A percentile compares a stretch with the other conserved stretches of the same genome.
Evolutionary conservation across 345 rosid species (phyloP).

Genomic region (Geranium brycei): DNA sequence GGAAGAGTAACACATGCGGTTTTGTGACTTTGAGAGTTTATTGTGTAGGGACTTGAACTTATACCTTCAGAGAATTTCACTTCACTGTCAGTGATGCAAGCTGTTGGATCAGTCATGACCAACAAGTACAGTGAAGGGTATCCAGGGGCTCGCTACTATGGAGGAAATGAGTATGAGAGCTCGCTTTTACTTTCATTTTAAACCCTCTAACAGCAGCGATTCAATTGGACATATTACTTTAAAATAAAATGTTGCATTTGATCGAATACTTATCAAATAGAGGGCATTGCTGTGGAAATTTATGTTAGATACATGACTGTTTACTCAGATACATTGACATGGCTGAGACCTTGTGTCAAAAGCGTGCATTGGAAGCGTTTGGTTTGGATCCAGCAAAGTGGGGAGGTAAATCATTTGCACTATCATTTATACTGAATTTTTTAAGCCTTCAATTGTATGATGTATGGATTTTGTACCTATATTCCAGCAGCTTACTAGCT

Average conservation of each 20-base stretch:
- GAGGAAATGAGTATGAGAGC: constrained; percentile 75
- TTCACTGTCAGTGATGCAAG: constrained; percentile 87
- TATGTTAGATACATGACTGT: not conserved
- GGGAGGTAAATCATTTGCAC: constrained; percentile 52
- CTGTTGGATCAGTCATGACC: constrained; percentile 94
- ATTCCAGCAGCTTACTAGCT: too few species aligned
- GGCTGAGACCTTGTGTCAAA: constrained; percentile 87
- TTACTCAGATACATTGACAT: constrained; percentile 70
- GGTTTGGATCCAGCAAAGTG: constrained; percentile 74
- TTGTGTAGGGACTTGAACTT: constrained; percentile 72
- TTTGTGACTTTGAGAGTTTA: not conserved
- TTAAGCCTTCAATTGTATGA: too few species aligned
- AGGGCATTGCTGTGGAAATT: not conserved
- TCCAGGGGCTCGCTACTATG: constrained; percentile 93
- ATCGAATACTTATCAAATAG: not conserved
- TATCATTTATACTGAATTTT: too few species aligned
- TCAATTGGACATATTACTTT: not conserved
- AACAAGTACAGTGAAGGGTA: constrained; percentile 96
- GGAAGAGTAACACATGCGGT: not conserved
- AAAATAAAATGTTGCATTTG: too few species aligned
- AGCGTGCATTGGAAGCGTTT: constrained; percentile 84
- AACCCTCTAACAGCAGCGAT: not conserved
- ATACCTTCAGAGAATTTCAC: constrained; percentile 96
- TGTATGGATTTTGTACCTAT: too few species aligned
- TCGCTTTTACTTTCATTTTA: not conserved